These are phyloP conservation scores for Euphorbia peplus DNA, from an alignment of 345 rosid species.

Conservation along the genomic window DNA sequence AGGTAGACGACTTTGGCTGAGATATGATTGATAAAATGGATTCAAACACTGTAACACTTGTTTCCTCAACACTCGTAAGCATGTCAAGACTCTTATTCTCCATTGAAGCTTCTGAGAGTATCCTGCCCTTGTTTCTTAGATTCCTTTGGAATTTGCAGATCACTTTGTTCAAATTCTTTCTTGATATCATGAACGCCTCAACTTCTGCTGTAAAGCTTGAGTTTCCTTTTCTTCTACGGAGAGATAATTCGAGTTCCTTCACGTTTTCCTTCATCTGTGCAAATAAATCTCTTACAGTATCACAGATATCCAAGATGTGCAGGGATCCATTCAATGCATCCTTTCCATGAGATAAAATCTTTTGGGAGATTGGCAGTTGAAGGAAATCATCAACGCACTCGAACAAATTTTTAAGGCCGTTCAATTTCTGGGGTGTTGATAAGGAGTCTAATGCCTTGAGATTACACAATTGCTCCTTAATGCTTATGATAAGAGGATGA, in stretches of 20 bases:
- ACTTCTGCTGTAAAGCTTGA: background rate
- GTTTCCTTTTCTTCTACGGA: background rate
- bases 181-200: background rate
- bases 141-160: background rate
- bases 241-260: background rate
- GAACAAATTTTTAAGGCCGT: background rate
- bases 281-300: background rate
- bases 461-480: slow-evolving; percentile 20
- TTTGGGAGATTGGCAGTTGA: background rate
- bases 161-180: slow-evolving; percentile 3
- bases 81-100: background rate
- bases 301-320: background rate
- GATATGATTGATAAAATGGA: slow-evolving; percentile 6
- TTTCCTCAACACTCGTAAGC: slow-evolving; percentile 11
- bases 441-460: slow-evolving; percentile 23
- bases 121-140: background rate
- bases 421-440: background rate
- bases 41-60: slow-evolving; percentile 12
- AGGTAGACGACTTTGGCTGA: slow-evolving; percentile 11
- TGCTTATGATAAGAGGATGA: slow-evolving; percentile 21
- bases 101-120: background rate
- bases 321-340: background rate
- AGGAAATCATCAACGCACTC: background rate
- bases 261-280: background rate
- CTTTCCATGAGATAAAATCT: background rate